A percentile compares a stretch with the other conserved stretches of the same genome.
phyloP scores from a whole-genome alignment of 495 filamentous ascomycete species.

The Penicillium coffeae region DNA sequence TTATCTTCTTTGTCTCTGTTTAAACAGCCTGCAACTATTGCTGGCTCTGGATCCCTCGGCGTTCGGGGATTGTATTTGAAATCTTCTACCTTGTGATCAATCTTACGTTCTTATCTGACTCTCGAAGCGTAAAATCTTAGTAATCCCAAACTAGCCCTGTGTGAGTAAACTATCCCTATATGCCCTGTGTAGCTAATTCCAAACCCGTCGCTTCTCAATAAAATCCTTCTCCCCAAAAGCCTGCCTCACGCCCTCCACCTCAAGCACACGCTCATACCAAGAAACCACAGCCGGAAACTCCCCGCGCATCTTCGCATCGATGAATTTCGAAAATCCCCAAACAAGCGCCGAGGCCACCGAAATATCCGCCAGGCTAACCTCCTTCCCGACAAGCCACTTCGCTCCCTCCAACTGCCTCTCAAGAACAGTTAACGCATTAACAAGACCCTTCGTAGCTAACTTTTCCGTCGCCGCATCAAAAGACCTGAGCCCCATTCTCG shows the following conservation, averaged over 20 bases:
- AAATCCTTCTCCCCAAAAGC: not conserved
- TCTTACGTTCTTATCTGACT: too few relatives aligned
- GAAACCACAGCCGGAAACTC: constrained; percentile 39
- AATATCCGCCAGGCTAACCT: constrained; percentile 53
- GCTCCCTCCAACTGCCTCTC: constrained; percentile 39
- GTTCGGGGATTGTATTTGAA: not conserved
- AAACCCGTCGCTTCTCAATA: not conserved
- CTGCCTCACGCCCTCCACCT: not conserved
- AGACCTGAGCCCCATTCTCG: constrained; percentile 24
- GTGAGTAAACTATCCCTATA: too few relatives aligned
- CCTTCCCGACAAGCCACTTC: constrained; percentile 43
- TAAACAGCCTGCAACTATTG: not conserved
- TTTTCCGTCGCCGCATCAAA: constrained; percentile 37
- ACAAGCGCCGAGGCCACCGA: constrained; percentile 38
- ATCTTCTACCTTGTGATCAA: not conserved
- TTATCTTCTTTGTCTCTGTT: not conserved
- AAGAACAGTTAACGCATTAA: constrained; percentile 37
- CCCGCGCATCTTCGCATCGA: constrained; percentile 50
- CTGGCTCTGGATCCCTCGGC: not conserved
- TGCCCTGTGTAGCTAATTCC: too few relatives aligned
- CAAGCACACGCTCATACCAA: constrained; percentile 42
- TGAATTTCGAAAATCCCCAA: constrained; percentile 36
- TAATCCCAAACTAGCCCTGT: too few relatives aligned
- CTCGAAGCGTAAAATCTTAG: too few relatives aligned
- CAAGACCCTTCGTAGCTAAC: constrained; percentile 16